A percentile compares a stretch with the other conserved stretches of the same genome.
These are phyloP conservation scores for Leucocoprinus birnbaumii DNA, from an alignment of 768 basidiomycete genomes.

Conservation along the genomic window DNA sequence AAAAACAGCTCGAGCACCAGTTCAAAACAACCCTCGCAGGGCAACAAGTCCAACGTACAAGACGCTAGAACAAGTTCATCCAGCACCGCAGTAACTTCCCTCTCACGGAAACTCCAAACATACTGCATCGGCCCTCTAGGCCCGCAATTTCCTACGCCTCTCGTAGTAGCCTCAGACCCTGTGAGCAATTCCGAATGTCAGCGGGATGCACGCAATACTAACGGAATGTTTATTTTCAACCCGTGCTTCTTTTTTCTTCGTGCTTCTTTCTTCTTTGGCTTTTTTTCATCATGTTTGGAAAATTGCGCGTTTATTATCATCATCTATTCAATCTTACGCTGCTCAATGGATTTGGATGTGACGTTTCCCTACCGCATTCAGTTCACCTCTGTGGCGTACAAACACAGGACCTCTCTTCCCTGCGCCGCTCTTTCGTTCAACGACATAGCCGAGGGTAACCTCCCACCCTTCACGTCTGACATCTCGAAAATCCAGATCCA, in stretches of 20 bases:
- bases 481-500: slow-evolving; percentile 13
- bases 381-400: slow-evolving; percentile 62
- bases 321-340: neutral
- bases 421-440: slow-evolving; percentile 61
- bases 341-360: neutral
- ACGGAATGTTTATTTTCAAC: neutral
- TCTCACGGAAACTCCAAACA: slow-evolving; percentile 18
- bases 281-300: neutral
- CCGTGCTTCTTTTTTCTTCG: neutral
- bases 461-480: slow-evolving; percentile 34
- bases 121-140: slow-evolving; percentile 28
- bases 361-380: slow-evolving; percentile 20
- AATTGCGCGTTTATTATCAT: neutral
- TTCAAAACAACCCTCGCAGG: slow-evolving; percentile 12
- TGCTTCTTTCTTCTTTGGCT: neutral
- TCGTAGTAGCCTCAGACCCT: slow-evolving; percentile 47
- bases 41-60: slow-evolving; percentile 1
- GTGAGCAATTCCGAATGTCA: slow-evolving; percentile 29
- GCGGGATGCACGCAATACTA: neutral
- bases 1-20: slow-evolving; percentile 17
- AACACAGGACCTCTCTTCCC: slow-evolving; percentile 46
- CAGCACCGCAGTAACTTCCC: neutral
- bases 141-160: slow-evolving; percentile 28
- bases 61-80: neutral
- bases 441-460: slow-evolving; percentile 54